Percentiles rank a stretch among this genome's conserved stretches.
Conservation (phyloP, 2,329 filamentous ascomycete genomes). For the Sordariomycetes sp. region DNA sequence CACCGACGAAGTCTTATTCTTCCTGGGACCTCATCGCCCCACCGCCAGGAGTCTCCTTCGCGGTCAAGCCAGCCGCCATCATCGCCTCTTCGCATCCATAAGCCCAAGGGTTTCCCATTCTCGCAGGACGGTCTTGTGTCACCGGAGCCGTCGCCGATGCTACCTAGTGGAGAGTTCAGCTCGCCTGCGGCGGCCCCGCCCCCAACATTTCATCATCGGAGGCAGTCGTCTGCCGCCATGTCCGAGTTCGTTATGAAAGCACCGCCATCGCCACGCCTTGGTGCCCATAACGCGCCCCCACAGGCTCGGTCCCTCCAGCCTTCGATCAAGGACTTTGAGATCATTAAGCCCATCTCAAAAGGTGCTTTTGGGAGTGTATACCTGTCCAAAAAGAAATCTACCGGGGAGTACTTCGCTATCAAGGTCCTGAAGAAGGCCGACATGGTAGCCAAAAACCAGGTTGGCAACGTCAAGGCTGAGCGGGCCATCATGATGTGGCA, state of each 20-base stretch:
- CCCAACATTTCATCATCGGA: slow-evolving; percentile 49
- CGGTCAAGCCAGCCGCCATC: slow-evolving; percentile 62
- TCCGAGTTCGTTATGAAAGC: slow-evolving; percentile 54
- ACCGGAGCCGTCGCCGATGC: slow-evolving; percentile 79
- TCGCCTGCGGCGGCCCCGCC: slow-evolving; percentile 51
- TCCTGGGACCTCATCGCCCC: slow-evolving; percentile 63
- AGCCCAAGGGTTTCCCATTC: slow-evolving; percentile 53
- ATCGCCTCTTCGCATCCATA: slow-evolving; percentile 75
- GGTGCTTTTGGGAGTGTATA: slow-evolving; percentile 98
- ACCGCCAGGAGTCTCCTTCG: slow-evolving; percentile 79
- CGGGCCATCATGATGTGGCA: slow-evolving; percentile 99
- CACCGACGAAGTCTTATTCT: slow-evolving; percentile 81
- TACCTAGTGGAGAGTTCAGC: slow-evolving; percentile 69
- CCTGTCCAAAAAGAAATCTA: slow-evolving; percentile 95
- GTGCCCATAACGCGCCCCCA: slow-evolving; percentile 61
- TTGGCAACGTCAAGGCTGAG: slow-evolving; percentile 97
- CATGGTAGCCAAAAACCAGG: slow-evolving; percentile 99
- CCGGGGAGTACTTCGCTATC: slow-evolving; percentile 96
- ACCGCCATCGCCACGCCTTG: slow-evolving; percentile 72
- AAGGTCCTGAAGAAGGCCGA: slow-evolving; percentile 99
- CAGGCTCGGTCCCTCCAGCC: slow-evolving; percentile 82
- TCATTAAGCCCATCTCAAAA: slow-evolving; percentile 98
- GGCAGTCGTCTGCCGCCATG: slow-evolving; percentile 82
- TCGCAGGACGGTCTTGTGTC: slow-evolving; percentile 58
- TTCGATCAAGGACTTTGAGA: slow-evolving; percentile 98